Conservation (phyloP, 768 basidiomycete species). For the Rhizopogon salebrosus region DNA sequence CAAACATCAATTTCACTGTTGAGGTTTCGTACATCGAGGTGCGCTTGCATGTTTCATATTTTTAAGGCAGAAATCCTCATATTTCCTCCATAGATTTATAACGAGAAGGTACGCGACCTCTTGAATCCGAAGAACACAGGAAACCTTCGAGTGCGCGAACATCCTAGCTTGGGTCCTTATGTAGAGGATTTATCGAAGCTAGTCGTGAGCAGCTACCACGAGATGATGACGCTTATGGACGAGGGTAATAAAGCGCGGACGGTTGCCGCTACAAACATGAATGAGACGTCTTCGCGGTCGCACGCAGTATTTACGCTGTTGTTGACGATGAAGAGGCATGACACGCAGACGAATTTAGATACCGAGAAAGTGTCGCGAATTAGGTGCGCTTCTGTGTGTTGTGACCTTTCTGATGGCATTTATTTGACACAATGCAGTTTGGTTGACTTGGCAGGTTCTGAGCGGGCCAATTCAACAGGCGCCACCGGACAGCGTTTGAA, state of each 20-base stretch:
- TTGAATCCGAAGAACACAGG: conserved; percentile 96
- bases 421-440: conserved; percentile 44
- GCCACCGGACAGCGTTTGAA: conserved; percentile 95
- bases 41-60: conserved; percentile 10
- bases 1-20: conserved; percentile 78
- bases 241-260: conserved; percentile 99
- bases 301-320: conserved; percentile 98
- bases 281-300: conserved; percentile 97
- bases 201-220: conserved; percentile 84
- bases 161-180: conserved; percentile 94
- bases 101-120: conserved; percentile 96
- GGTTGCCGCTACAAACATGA: conserved; percentile 99
- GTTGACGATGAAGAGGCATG: conserved; percentile 87
- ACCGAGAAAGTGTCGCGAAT: conserved; percentile 99
- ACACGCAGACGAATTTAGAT: conserved; percentile 78
- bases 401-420: not conserved
- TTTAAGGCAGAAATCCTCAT: not conserved
- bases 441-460: conserved; percentile 95
- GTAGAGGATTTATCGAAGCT: conserved; percentile 96
- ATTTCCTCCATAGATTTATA: conserved; percentile 65
- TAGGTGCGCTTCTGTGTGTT: conserved; percentile 42
- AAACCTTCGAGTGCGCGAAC: conserved; percentile 94
- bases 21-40: conserved; percentile 99
- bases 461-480: conserved; percentile 95
- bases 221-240: conserved; percentile 99